Evolutionary conservation across 1,284 basidiomycete genomes (phyloP).

Genomic region (Athelia sp.): DNA sequence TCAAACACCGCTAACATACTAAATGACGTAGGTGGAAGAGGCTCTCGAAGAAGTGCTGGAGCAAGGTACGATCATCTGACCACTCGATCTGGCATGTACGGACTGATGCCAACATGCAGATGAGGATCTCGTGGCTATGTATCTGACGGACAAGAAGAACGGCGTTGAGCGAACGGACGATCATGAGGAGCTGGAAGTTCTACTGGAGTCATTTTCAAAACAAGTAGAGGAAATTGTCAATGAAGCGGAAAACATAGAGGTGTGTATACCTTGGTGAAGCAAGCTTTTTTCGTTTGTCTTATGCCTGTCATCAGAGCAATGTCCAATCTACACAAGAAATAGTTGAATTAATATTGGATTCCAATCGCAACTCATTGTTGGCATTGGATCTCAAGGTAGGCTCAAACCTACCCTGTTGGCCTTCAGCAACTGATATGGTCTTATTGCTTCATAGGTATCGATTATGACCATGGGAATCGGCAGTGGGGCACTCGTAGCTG

Average conservation of each 20-base stretch:
- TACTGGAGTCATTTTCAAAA: slow-evolving; percentile 92
- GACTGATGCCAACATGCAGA: slow-evolving; percentile 47
- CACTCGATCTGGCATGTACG: neutral
- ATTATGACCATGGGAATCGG: slow-evolving; percentile 93
- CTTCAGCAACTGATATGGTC: slow-evolving; percentile 4
- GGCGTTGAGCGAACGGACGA: slow-evolving; percentile 61
- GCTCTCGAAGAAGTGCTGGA: slow-evolving; percentile 86
- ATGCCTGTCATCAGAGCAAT: slow-evolving; percentile 56
- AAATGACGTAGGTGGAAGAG: slow-evolving; percentile 65
- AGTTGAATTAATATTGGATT: slow-evolving; percentile 94
- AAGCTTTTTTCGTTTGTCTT: slow-evolving; percentile 16
- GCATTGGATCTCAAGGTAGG: slow-evolving; percentile 85
- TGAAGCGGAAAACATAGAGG: slow-evolving; percentile 86
- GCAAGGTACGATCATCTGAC: slow-evolving; percentile 59
- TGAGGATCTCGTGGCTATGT: slow-evolving; percentile 91
- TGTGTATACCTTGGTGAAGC: slow-evolving; percentile 25
- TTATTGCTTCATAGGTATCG: slow-evolving; percentile 79
- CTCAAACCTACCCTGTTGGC: slow-evolving; percentile 2
- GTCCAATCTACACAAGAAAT: slow-evolving; percentile 97
- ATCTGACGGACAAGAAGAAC: slow-evolving; percentile 77
- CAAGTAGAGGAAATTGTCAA: slow-evolving; percentile 95
- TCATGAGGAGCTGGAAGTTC: slow-evolving; percentile 90
- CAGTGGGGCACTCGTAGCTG: slow-evolving; percentile 88
- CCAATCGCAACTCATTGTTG: slow-evolving; percentile 90
- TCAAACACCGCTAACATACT: slow-evolving; percentile 2